Evolutionary conservation across 2,329 filamentous ascomycete genomes (phyloP), one percentile per base, ranked within the genome.

Genomic region (Thelonectria blattea): DNA sequence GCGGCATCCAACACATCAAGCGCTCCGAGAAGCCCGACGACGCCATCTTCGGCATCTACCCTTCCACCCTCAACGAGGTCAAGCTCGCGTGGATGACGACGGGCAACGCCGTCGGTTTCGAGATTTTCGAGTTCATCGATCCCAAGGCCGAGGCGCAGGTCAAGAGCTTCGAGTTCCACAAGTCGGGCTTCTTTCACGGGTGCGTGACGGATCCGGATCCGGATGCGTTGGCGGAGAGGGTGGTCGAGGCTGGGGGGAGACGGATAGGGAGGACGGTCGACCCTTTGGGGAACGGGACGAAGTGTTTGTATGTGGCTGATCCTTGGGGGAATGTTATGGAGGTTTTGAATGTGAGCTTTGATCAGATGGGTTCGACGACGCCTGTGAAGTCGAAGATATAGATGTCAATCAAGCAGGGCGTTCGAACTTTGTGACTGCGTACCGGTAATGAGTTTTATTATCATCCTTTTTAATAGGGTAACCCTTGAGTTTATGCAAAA

Each of bases 111-210:
- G 68, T 75, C 20, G 73, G 73, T 12, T 69, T 74, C 53, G 73
- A 75, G 62, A 45, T 76, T 8, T 76, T 76, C 56, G 64, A 75
- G 52, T 75, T 75, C 61, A 58, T 72, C 22, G 68, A 72, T 12
- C 61, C 73, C 63, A 61, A 55, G 17, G 20, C 56, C 37, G 52
- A 55, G 50, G 18, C 53, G 48, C 15, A 48, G 52, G 56, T 50
- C 48, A 30, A 32, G 30, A 54, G 54, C 39, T 60, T 62, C 52
- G 51, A 63, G 20, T 74, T 72, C 58, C 65, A 64, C 15, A 63
- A 67, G 18, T 64, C 64, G n/a, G 74, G 74, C 4, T 73, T 76
- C 57, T 76, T 75, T 57, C 74, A 76, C 61, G 68, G 74, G 52
- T 71, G 68, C 11, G 65, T 75, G 14, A 76, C 74, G 18, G 65